Evolutionary conservation across 306 rosid genomes (phyloP).

Genomic region (Rosa rugosa): DNA sequence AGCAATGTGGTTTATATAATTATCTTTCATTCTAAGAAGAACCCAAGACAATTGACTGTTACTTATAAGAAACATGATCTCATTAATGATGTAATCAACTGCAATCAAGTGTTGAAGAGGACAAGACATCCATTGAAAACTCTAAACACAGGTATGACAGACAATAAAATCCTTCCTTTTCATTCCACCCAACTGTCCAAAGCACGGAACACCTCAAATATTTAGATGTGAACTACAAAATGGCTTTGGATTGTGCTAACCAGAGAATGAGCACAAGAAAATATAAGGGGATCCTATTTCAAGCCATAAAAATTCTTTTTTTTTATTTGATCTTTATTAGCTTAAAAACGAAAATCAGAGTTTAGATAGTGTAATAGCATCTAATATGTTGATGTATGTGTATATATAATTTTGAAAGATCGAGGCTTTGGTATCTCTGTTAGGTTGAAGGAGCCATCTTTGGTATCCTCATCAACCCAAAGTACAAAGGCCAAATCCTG

Average conservation of each 20-base stretch:
- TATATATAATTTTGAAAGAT: neutral
- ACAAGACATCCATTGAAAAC: neutral
- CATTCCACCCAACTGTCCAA: neutral
- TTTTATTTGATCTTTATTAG: neutral
- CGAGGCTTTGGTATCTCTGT: neutral
- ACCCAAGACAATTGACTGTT: too few relatives aligned
- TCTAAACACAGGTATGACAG: neutral
- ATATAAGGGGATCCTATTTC: neutral
- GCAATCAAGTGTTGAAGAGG: neutral
- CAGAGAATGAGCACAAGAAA: neutral
- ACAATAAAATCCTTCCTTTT: neutral
- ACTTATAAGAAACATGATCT: too few relatives aligned
- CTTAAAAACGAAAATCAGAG: neutral
- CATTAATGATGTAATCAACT: too few relatives aligned
- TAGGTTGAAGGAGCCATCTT: neutral
- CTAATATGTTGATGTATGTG: neutral
- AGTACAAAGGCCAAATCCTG: neutral
- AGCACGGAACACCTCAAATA: neutral
- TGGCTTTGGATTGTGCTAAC: neutral
- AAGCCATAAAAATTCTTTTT: neutral
- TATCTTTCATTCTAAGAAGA: too few relatives aligned
- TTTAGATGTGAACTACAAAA: neutral
- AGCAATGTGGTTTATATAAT: too few relatives aligned
- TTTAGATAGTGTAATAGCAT: neutral
- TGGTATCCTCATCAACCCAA: neutral